Base-by-base conservation (phyloP, 805 yeast genomes). In the Monosporozyma servazzii region DNA sequence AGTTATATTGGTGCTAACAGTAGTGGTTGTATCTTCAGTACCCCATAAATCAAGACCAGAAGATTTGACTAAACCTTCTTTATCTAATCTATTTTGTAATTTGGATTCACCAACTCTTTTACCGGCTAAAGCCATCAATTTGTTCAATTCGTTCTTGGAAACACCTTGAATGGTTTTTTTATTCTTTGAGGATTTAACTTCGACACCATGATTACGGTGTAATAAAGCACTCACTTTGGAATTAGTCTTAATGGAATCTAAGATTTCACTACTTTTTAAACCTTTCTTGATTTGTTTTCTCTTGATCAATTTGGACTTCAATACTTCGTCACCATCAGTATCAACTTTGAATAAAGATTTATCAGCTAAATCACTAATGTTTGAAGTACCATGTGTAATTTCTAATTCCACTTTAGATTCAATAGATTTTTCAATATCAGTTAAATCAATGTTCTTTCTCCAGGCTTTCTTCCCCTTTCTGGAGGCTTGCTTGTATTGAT, bases 391-490 rank as follows among this genome's bases (percentile, higher is more conserved):
- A 52, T 67, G 67, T 3, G 65, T 63, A 37, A 67, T 62, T 51
- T 67, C 68, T 52, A 81, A 80, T 48, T 88, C 95, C 52, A 88
- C 75, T 48, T 75, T 75, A 44, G 78, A 81, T 58, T 84, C 91
- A 40, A 91, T 71, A 11, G 84, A 85, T 31, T 70, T 67, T 62
- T 86, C 88, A 47, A 93, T 73, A 56, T 88, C 96, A 23, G 80
- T 81, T 18, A 93, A 71, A 66, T 93, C 96, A 53, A 93, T 86
- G 68, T 93, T 88, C 70, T 91, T 93, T 69, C 97, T 82, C 99
- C 99, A 93, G 5, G 97, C 86, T 65, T 78, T 84, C 76, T 87
- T 91, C 44, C 96, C 96, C 73, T 93, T 93, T 63, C 98, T 78
- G 7, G 96, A 88, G 4, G 85, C 63, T 69, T 90, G 96, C 44